Evolutionary conservation across 345 rosid genomes (phyloP).

Genomic region (Salix dunnii): DNA sequence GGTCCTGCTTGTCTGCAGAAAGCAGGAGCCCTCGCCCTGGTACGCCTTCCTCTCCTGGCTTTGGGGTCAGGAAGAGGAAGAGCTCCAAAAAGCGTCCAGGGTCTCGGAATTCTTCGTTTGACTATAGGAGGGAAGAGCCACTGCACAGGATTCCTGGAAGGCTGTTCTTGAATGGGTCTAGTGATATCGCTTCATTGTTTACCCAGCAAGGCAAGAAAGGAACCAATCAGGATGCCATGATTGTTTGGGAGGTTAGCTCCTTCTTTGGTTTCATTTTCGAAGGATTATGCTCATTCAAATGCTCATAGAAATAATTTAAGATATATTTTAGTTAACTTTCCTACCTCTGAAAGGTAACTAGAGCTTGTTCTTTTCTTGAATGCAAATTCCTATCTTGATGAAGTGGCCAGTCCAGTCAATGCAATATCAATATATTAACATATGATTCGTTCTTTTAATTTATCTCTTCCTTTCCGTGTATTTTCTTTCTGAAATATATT

Average conservation of each 20-base stretch:
- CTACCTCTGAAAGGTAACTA: constrained; percentile 7
- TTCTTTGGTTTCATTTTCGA: constrained; percentile 12
- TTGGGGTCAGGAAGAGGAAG: constrained; percentile 62
- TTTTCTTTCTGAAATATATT: too few species aligned
- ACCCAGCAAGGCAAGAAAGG: constrained; percentile 98
- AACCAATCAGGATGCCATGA: constrained; percentile 98
- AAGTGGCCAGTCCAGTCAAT: not conserved
- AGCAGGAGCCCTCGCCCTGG: constrained; percentile 89
- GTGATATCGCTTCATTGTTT: constrained; percentile 71
- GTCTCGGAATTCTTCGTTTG: constrained; percentile 60
- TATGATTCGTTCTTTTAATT: not conserved
- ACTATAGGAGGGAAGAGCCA: constrained; percentile 60
- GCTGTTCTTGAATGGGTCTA: constrained; percentile 78
- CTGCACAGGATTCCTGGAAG: constrained; percentile 76
- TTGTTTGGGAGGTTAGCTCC: constrained; percentile 93
- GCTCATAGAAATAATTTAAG: not conserved
- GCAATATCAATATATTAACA: not conserved
- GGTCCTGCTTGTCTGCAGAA: constrained; percentile 98
- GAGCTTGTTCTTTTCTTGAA: not conserved
- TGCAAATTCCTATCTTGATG: not conserved
- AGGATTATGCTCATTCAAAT: constrained; percentile 6
- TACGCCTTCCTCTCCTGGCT: constrained; percentile 67
- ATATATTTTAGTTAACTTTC: constrained; percentile 1
- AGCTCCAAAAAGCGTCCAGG: constrained; percentile 52
- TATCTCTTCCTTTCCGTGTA: too few species aligned